Conservation (phyloP, 2,329 filamentous ascomycete genomes). For the Trichoderma brevicompactum region DNA sequence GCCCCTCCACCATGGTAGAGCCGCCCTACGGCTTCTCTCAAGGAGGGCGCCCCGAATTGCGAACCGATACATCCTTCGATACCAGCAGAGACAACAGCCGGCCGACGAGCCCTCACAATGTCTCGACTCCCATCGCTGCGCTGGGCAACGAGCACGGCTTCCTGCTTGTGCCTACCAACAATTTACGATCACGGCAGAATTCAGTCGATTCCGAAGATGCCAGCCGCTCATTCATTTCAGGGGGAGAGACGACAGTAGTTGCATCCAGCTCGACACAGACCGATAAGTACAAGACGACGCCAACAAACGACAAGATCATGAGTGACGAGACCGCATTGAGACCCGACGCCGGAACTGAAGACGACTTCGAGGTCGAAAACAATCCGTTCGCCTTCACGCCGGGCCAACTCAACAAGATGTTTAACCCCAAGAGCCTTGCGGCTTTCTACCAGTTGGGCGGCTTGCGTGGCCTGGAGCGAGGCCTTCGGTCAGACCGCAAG, state of each 20-base stretch:
- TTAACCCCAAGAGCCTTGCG: conserved; percentile 84
- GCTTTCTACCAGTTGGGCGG: conserved; percentile 84
- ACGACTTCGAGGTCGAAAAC: conserved; percentile 73
- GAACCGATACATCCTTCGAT: conserved; percentile 65
- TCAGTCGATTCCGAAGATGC: conserved; percentile 71
- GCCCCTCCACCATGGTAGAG: conserved; percentile 46
- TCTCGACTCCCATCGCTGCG: conserved; percentile 62
- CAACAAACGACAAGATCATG: conserved; percentile 60
- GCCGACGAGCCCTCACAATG: conserved; percentile 73
- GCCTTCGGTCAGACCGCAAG: conserved; percentile 71
- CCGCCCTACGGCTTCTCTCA: conserved; percentile 37
- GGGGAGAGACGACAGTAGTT: conserved; percentile 65
- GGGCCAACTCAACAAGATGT: conserved; percentile 82
- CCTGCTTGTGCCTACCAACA: conserved; percentile 66
- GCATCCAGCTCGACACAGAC: conserved; percentile 50
- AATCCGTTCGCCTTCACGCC: conserved; percentile 87
- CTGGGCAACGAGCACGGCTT: conserved; percentile 58
- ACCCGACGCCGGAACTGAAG: conserved; percentile 76
- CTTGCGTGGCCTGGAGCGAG: conserved; percentile 75
- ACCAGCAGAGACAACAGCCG: conserved; percentile 63
- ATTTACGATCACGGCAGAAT: conserved; percentile 64
- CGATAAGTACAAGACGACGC: conserved; percentile 45
- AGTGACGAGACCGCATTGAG: conserved; percentile 70
- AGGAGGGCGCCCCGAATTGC: conserved; percentile 48
- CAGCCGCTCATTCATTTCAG: conserved; percentile 61